phyloP scores from a whole-genome alignment of 2,329 filamentous ascomycete genomes.

The Apiospora malaysiana region DNA sequence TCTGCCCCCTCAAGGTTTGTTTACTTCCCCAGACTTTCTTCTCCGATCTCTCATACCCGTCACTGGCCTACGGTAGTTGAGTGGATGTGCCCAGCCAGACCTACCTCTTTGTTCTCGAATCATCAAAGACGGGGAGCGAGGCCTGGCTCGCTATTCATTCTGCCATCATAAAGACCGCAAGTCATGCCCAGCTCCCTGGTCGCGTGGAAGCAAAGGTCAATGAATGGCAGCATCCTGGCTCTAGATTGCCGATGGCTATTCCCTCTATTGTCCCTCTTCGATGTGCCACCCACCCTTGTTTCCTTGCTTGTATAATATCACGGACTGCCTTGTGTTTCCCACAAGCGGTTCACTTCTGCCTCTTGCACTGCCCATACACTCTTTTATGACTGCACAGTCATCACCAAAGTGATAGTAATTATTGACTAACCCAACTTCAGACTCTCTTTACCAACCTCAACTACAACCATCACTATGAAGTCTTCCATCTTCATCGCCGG shows the following conservation, averaged over 20 bases:
- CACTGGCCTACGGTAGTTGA: not conserved
- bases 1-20: slow-evolving; percentile 4
- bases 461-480: slow-evolving; percentile 49
- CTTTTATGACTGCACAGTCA: not conserved
- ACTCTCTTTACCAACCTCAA: slow-evolving; percentile 11
- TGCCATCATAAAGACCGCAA: not conserved
- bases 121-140: not conserved
- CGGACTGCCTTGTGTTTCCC: not conserved
- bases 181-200: not conserved
- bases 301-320: not conserved
- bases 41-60: not conserved
- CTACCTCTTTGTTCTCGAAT: not conserved
- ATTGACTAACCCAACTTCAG: not conserved
- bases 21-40: not conserved
- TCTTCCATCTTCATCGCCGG: slow-evolving; percentile 43
- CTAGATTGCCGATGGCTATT: not conserved
- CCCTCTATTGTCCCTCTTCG: not conserved
- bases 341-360: not conserved
- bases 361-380: slow-evolving; percentile 2
- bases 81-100: not conserved
- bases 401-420: not conserved
- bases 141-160: not conserved
- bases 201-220: not conserved
- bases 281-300: not conserved
- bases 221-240: not conserved